Evolutionary conservation across 73 alveolate genomes (phyloP), one percentile per base, ranked within the genome.

Genomic region (Halteria grandinella): DNA sequence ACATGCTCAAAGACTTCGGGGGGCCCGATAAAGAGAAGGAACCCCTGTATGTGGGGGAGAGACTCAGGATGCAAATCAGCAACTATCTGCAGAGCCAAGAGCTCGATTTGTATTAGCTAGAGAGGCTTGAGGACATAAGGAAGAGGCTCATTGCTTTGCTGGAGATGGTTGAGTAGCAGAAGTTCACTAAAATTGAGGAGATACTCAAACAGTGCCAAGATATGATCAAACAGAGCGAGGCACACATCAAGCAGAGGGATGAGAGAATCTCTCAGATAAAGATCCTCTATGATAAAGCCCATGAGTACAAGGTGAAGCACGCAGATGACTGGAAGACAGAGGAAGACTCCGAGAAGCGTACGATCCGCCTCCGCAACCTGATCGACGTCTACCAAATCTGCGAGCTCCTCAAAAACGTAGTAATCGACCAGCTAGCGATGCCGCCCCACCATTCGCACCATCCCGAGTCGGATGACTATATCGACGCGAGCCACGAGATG

Each of bases 301-400:
- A 57, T 57, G 74, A 57, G 32, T 57, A 57, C 33, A 57, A 57
- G 31, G 17, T 57, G 36, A 57, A 57, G 54, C 74, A 57, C 23
- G 74, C 55, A 11, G 74, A 57, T 57, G 74, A 51, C n/a, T 57
- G 74, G 74, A 57, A 57, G 28, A 12, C 74, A 57, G 74, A 57
- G 31, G 74, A 57, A 32, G 74, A 57, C 28, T 57, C 74, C 8
- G 4, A 28, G n/a, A 57, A 57, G 36, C 5, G 74, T 33, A 11
- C 31, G 20, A 57, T 57, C 5, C 31, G 74, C 31, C 8, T 57
- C 25, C 28, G 36, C 17, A 57, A 57, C 28, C 54, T 57, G 10
- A 54, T 57, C 4, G 74, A 57, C 15, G 15, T 57, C 31, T 57
- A 33, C 28, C 31, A 57, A 21, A 57, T 57, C 5, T 57, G 74